Evolutionary conservation across 495 filamentous ascomycete genomes (phyloP).

Genomic region (Penicillium mononematosum): DNA sequence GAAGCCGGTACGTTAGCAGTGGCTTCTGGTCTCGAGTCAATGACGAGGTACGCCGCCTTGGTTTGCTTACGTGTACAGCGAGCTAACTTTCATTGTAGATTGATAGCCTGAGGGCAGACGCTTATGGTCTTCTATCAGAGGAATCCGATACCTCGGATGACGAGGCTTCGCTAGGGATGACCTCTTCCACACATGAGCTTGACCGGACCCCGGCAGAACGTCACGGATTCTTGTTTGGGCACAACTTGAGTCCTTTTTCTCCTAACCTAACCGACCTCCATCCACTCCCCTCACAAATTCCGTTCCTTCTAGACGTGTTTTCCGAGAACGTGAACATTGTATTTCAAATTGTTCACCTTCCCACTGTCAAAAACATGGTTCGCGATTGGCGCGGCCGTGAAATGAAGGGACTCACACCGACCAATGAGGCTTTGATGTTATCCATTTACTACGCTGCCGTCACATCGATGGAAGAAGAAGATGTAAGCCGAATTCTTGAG

Average conservation of each 20-base stretch:
- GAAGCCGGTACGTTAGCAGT: slow-evolving; percentile 50
- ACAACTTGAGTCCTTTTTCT: slow-evolving; percentile 35
- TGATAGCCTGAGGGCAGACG: slow-evolving; percentile 43
- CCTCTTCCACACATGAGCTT: slow-evolving; percentile 39
- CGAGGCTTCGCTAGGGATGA: slow-evolving; percentile 29
- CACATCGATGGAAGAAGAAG: slow-evolving; percentile 57
- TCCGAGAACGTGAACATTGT: slow-evolving; percentile 54
- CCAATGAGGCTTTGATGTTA: slow-evolving; percentile 58
- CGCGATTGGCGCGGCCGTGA: slow-evolving; percentile 35
- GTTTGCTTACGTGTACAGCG: background rate
- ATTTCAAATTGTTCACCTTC: slow-evolving; percentile 51
- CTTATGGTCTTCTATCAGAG: slow-evolving; percentile 25
- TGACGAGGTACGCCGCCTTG: slow-evolving; percentile 46
- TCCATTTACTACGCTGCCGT: slow-evolving; percentile 60
- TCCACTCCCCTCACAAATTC: slow-evolving; percentile 53
- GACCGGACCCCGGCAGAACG: slow-evolving; percentile 46
- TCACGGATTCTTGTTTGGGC: slow-evolving; percentile 54
- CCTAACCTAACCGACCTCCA: slow-evolving; percentile 44
- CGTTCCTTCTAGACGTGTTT: slow-evolving; percentile 51
- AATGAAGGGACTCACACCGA: slow-evolving; percentile 34
- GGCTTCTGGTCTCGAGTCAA: slow-evolving; percentile 55
- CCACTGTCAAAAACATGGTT: slow-evolving; percentile 49
- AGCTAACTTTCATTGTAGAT: slow-evolving; percentile 30
- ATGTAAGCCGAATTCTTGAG: slow-evolving; percentile 19
- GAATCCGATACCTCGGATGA: slow-evolving; percentile 44